Conservation (phyloP, 345 rosid species). For the Isatis tinctoria region DNA sequence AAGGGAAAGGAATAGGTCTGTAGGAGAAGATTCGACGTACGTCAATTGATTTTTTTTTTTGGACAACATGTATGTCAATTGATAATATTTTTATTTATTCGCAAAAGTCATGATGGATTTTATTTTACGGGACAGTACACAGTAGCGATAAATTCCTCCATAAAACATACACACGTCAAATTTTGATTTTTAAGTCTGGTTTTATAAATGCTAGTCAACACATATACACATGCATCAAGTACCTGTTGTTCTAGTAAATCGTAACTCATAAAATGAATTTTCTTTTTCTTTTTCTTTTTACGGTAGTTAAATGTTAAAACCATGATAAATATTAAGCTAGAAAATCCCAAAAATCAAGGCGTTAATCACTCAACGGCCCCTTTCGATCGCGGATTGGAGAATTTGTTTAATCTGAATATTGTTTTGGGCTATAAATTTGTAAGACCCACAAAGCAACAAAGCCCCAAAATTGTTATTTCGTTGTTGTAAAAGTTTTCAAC, state of each 20-base stretch:
- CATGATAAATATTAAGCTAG: not conserved
- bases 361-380: conserved; percentile 5
- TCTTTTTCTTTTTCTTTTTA: no score
- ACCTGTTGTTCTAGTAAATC: not conserved
- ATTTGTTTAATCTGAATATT: not conserved
- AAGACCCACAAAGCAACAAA: conserved; percentile 13
- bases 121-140: not conserved
- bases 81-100: not conserved
- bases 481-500: not conserved
- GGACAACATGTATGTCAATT: not conserved
- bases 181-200: not conserved
- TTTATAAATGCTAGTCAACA: no score
- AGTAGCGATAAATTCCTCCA: not conserved
- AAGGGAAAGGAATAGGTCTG: not conserved
- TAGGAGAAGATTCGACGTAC: not conserved
- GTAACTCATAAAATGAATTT: not conserved
- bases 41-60: not conserved
- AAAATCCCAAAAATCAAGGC: not conserved
- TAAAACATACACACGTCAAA: not conserved
- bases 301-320: not conserved
- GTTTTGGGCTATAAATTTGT: not conserved
- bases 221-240: no score
- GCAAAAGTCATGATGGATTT: not conserved
- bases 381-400: not conserved
- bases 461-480: conserved; percentile 3